phyloP scores from a whole-genome alignment of 106 monocot genomes.

The Cymbidium sinense region DNA sequence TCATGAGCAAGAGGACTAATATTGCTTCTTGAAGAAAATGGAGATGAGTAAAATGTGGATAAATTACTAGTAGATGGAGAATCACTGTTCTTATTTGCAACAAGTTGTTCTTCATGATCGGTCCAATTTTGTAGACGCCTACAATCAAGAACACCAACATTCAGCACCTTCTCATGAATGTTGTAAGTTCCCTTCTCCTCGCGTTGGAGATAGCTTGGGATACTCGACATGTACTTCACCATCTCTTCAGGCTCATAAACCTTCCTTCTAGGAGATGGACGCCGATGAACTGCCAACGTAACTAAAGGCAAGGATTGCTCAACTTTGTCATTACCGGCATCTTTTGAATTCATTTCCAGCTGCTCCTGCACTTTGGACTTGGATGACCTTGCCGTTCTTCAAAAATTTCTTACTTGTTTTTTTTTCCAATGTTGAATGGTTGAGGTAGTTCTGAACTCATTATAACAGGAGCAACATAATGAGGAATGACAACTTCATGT shows the following conservation, averaged over 20 bases:
- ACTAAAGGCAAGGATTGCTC: neutral
- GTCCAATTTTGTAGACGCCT: constrained; percentile 49
- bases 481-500: neutral
- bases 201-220: constrained; percentile 16
- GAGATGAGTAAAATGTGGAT: constrained; percentile 11
- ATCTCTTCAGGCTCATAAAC: constrained; percentile 7
- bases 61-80: constrained; percentile 21
- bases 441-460: neutral
- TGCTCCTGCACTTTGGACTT: neutral
- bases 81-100: too few species aligned
- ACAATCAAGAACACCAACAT: constrained; percentile 72
- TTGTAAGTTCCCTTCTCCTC: constrained; percentile 12
- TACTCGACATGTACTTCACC: constrained; percentile 17
- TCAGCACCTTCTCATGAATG: constrained; percentile 51
- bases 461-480: neutral
- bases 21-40: constrained; percentile 9
- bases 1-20: neutral
- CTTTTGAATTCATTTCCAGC: neutral
- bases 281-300: neutral
- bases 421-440: neutral
- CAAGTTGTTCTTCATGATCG: constrained; percentile 9
- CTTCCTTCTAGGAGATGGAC: constrained; percentile 1
- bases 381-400: neutral
- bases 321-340: neutral
- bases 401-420: neutral